Percentiles rank a stretch among this genome's conserved stretches.
These are phyloP conservation scores for Colletotrichum sp. DNA, from an alignment of 2,329 filamentous ascomycete genomes.

Conservation along the genomic window DNA sequence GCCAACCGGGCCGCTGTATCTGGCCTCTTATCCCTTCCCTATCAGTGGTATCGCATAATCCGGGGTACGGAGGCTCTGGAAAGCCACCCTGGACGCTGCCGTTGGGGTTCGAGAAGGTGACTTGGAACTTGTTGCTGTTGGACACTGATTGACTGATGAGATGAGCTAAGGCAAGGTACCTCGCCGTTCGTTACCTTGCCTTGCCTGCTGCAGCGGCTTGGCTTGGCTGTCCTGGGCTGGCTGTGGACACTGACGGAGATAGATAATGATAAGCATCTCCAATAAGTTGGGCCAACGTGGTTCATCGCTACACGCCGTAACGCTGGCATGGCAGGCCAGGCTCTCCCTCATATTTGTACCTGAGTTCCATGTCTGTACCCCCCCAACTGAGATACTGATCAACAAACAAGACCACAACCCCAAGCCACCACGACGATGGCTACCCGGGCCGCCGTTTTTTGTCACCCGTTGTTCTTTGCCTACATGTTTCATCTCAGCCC, in stretches of 20 bases:
- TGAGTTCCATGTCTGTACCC: neutral
- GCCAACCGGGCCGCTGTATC: neutral
- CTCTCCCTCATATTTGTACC: neutral
- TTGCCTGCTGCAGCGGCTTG: neutral
- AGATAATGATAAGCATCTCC: neutral
- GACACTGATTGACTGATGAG: neutral
- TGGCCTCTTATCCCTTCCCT: neutral
- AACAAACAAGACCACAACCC: neutral
- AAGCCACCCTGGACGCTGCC: conserved; percentile 4
- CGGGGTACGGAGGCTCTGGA: conserved; percentile 8
- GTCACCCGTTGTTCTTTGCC: neutral
- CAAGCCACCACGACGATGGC: neutral
- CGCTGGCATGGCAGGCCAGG: neutral
- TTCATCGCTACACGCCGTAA: neutral
- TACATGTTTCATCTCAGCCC: conserved; percentile 8
- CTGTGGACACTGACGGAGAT: neutral
- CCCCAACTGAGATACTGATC: neutral
- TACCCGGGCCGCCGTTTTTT: neutral
- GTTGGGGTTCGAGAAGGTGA: neutral
- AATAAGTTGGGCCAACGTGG: neutral
- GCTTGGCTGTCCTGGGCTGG: neutral
- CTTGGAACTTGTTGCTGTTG: neutral
- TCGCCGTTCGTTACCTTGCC: neutral
- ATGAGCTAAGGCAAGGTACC: neutral
- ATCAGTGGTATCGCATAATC: conserved; percentile 11